A percentile compares a stretch with the other conserved stretches of the same genome.
Evolutionary conservation across 169 alveolate genomes (phyloP).

Genomic region (Condylostoma magnum): DNA sequence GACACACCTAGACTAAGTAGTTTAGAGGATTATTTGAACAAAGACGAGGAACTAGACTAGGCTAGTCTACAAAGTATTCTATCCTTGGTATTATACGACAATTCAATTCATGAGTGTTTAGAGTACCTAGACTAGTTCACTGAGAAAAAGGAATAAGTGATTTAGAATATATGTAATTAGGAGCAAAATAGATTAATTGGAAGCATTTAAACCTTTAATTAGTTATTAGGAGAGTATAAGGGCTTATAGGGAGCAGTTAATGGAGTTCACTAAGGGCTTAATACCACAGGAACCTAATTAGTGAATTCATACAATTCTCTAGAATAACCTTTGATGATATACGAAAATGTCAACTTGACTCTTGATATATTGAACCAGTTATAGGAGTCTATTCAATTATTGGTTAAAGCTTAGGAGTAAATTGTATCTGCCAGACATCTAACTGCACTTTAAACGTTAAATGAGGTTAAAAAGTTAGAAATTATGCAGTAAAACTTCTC

Average conservation of each 20-base stretch:
- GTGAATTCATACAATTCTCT: neutral
- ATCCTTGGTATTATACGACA: neutral
- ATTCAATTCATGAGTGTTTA: neutral
- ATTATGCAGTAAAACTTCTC: neutral
- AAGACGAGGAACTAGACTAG: no score
- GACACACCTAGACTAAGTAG: no score
- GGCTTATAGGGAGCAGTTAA: neutral
- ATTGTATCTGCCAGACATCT: slow-evolving; percentile 2
- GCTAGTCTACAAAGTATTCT: slow-evolving; percentile 19
- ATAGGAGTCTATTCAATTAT: neutral
- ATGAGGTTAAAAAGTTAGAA: neutral
- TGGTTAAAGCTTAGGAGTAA: slow-evolving; percentile 3
- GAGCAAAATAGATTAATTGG: neutral
- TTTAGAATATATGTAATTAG: neutral
- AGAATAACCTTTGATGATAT: neutral
- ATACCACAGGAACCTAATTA: neutral
- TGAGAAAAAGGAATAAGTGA: slow-evolving; percentile 13
- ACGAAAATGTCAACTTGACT: neutral
- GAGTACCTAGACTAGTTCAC: neutral
- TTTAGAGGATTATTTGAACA: no score
- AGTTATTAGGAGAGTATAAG: slow-evolving; percentile 4
- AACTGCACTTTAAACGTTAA: slow-evolving; percentile 11
- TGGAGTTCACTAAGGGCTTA: neutral
- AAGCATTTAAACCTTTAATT: neutral
- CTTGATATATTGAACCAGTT: neutral